Percentiles rank a stretch among this genome's conserved stretches.
Evolutionary conservation across 208 protist species (phyloP).

Genomic region (Jaenimonas drosophilae): DNA sequence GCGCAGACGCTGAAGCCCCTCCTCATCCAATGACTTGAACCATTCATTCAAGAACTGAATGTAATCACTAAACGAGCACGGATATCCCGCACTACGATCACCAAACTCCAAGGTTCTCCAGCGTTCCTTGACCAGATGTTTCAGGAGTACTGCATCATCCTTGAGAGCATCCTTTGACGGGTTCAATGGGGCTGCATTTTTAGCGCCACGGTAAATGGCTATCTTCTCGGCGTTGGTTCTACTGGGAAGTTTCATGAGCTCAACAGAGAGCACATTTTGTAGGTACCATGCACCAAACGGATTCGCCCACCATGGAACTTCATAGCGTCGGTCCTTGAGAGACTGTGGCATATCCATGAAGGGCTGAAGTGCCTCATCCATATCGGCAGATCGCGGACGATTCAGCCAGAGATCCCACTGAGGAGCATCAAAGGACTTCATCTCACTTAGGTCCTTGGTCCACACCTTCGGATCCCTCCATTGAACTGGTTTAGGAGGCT

Average conservation of each 20-base stretch:
- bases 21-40: conserved; percentile 90
- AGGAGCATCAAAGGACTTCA: conserved; percentile 89
- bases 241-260: conserved; percentile 82
- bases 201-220: conserved; percentile 69
- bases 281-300: conserved; percentile 91
- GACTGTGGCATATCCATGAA: conserved; percentile 93
- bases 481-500: conserved; percentile 80
- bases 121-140: conserved; percentile 81
- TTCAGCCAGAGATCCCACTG: conserved; percentile 90
- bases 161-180: conserved; percentile 45
- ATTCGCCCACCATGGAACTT: conserved; percentile 92
- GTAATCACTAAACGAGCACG: conserved; percentile 89
- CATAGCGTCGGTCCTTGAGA: conserved; percentile 85
- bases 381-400: conserved; percentile 77
- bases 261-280: conserved; percentile 86
- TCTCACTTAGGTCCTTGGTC: conserved; percentile 79
- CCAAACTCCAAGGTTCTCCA: conserved; percentile 90
- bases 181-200: conserved; percentile 22
- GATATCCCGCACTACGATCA: conserved; percentile 77
- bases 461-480: conserved; percentile 90
- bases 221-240: conserved; percentile 87
- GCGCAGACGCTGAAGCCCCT: conserved; percentile 83
- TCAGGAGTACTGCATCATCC: conserved; percentile 79
- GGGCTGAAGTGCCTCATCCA: conserved; percentile 88
- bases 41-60: conserved; percentile 92